phyloP scores from a whole-genome alignment of 345 rosid species.

The Salix purpurea region DNA sequence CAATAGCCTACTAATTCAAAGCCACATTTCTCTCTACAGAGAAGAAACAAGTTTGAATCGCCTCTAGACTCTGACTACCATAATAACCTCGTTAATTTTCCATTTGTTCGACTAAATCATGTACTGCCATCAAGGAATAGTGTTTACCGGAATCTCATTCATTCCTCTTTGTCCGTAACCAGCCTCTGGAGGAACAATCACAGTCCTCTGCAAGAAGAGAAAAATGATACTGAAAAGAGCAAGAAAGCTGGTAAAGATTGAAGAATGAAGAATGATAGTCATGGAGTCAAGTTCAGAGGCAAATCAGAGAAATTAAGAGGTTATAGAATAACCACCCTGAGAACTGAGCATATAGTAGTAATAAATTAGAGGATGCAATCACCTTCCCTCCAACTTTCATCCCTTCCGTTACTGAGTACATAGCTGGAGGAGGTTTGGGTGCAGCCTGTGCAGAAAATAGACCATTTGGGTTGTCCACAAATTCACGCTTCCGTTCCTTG shows the following conservation, averaged over 20 bases:
- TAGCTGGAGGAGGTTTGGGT: constrained; percentile 93
- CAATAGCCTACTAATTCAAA: neutral
- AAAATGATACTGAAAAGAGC: neutral
- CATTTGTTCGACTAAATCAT: no score
- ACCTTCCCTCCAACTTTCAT: constrained; percentile 97
- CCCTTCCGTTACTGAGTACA: constrained; percentile 72
- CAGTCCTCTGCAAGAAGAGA: constrained; percentile 58
- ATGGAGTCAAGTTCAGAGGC: neutral
- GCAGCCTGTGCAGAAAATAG: constrained; percentile 93
- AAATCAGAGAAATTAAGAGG: neutral
- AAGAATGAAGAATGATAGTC: neutral
- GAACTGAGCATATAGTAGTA: neutral
- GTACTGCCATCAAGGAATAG: neutral
- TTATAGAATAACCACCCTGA: neutral
- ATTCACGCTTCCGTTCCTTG: constrained; percentile 80
- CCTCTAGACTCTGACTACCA: no score
- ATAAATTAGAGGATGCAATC: neutral
- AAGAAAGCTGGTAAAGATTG: neutral
- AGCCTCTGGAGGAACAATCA: constrained; percentile 75
- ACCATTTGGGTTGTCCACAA: constrained; percentile 88
- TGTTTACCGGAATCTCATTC: constrained; percentile 81
- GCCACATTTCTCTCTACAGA: no score
- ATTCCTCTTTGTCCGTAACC: constrained; percentile 82
- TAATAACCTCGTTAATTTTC: no score
- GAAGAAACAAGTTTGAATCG: no score